Evolutionary conservation across 257 asterid species (phyloP), one percentile per base, ranked within the genome.

Genomic region (Solanum chiquidenum): DNA sequence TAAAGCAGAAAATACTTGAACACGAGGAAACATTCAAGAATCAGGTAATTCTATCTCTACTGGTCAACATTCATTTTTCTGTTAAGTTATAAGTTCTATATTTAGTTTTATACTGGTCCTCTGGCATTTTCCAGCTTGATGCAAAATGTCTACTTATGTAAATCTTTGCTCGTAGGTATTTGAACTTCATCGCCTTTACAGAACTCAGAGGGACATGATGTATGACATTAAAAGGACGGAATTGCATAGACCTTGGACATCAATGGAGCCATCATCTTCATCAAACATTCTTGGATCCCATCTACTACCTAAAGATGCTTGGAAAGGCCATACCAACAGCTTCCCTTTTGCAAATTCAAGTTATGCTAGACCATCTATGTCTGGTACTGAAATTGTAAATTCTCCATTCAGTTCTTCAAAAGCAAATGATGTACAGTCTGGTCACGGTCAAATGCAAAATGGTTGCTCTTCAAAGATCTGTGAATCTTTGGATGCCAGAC

Each of bases 181-280:
- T 74, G 98, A 96, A 90, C 98, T 96, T 89, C 99, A 96, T 88
- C 97, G 98, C 82, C 93, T 96, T 52, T 96, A 96, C 88, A 92
- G 94, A 91, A 94, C 94, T 87, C 99, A 96, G 91, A 92, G 94
- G 93, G 96, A 94, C 92, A 93, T 96, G 98, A 96, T 96, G 99
- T 95, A 94, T 87, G 98, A 94, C 83, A 89, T 88, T 72, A 91
- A 92, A 87, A 92, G 91, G 88, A 93, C 91, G 85, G 96, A 93
- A 86, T 87, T 84, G n/a, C 87, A 87, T 84, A 86, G 88, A 73
- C 88, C 88, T 84, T 93, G 92, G 87, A 92, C 89, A 62, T 96
- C 98, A 21, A 88, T 90, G 55, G 99, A 95, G 90, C 95, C 95
- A 83, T 94, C 98, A 40, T 94, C 98, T 12, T 94, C 98, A 49